Percentiles rank a stretch among this genome's conserved stretches.
These are phyloP conservation scores for Yamadazyma diospyri DNA, from an alignment of 1,139 yeast genomes.

Conservation along the genomic window DNA sequence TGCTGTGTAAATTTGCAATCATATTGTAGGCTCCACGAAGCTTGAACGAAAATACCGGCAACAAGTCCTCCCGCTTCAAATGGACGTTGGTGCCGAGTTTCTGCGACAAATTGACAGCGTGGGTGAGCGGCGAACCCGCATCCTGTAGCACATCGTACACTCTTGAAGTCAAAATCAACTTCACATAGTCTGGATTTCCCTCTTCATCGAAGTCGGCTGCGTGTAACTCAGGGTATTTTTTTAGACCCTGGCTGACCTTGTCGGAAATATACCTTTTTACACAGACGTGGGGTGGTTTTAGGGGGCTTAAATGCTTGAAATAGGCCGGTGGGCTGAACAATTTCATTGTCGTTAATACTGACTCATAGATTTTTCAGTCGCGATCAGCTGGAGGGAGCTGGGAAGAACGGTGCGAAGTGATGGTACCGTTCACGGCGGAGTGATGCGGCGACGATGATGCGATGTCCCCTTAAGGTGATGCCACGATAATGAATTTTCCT, in stretches of 20 bases:
- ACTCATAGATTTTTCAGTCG: conserved; percentile 3
- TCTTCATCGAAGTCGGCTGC: conserved; percentile 50
- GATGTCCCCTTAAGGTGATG: no score
- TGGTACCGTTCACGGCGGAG: no score
- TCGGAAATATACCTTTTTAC: not conserved
- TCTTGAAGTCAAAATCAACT: conserved; percentile 82
- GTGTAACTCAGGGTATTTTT: conserved; percentile 46
- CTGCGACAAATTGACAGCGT: conserved; percentile 73
- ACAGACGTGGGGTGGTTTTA: not conserved
- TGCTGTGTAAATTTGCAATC: conserved; percentile 76
- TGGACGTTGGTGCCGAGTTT: conserved; percentile 69
- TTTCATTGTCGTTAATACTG: no score
- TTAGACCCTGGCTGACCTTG: conserved; percentile 2
- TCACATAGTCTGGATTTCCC: conserved; percentile 89
- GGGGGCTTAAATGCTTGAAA: not conserved
- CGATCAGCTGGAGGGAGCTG: no score
- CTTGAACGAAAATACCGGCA: conserved; percentile 95
- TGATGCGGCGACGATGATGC: no score
- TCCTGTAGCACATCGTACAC: conserved; percentile 87
- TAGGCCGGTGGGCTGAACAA: not conserved
- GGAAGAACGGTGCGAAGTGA: no score
- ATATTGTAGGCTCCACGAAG: conserved; percentile 96
- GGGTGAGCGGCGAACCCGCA: conserved; percentile 76
- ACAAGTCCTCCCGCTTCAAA: conserved; percentile 85
- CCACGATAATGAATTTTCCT: no score